A percentile compares a stretch with the other conserved stretches of the same genome.
Conservation (phyloP, 1,284 basidiomycete species). For the Xerocomus cyaneibrunnescens region DNA sequence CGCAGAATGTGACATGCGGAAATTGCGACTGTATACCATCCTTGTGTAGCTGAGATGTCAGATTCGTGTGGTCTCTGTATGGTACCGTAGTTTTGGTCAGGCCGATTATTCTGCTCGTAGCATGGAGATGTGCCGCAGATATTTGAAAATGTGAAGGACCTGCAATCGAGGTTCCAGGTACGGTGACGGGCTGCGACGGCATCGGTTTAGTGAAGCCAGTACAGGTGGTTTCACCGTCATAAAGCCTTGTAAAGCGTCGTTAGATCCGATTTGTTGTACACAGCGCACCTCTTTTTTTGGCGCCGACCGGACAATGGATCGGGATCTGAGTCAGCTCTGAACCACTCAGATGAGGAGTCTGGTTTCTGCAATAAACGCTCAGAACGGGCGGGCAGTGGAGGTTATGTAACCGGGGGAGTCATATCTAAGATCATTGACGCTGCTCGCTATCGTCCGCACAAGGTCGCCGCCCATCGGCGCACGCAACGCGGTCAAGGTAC, state of each 20-base stretch:
- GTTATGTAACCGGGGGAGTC: constrained; percentile 17
- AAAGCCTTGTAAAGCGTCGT: constrained; percentile 3
- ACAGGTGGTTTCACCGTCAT: constrained; percentile 2
- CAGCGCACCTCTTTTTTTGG: constrained; percentile 10
- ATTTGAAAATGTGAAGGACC: constrained; percentile 1
- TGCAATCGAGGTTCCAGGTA: constrained; percentile 7
- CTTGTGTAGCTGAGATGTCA: constrained; percentile 1
- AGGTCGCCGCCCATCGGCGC: constrained; percentile 32
- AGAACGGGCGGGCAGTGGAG: background rate
- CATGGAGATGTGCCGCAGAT: constrained; percentile 8
- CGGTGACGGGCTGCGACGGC: constrained; percentile 21
- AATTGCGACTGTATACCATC: background rate
- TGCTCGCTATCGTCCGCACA: background rate
- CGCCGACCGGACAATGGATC: constrained; percentile 6
- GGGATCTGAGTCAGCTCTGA: constrained; percentile 14
- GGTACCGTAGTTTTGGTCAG: too few relatives aligned
- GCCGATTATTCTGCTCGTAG: background rate
- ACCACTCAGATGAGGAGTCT: constrained; percentile 1
- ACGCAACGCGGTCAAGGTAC: constrained; percentile 8
- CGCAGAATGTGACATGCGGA: constrained; percentile 2
- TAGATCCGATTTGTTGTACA: constrained; percentile 24
- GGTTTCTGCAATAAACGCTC: constrained; percentile 16
- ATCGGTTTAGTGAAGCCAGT: constrained; percentile 16
- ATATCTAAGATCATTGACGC: constrained; percentile 7
- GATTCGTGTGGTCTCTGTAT: background rate